Conservation (phyloP, 495 filamentous ascomycete species). For the Penicillium argentinense region DNA sequence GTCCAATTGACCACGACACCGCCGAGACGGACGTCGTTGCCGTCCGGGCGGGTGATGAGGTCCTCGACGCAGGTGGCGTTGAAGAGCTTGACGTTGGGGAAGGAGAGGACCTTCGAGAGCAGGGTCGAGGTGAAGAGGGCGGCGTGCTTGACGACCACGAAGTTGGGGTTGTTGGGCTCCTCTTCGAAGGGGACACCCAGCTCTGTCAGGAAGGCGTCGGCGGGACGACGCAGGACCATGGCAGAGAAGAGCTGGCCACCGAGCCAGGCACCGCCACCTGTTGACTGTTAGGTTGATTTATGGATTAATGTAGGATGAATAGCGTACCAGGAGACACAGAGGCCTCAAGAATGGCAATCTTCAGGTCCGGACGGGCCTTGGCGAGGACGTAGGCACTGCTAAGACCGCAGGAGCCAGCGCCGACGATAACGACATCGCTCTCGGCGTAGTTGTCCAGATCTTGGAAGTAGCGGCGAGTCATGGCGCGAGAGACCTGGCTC, state of each 20-base stretch:
- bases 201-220: conserved; percentile 76
- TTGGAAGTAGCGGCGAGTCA: conserved; percentile 87
- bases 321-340: conserved; percentile 71
- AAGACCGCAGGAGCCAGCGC: conserved; percentile 83
- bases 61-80: conserved; percentile 91
- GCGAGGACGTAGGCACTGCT: conserved; percentile 81
- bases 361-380: conserved; percentile 81
- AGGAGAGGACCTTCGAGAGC: conserved; percentile 71
- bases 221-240: conserved; percentile 92
- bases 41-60: conserved; percentile 70
- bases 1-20: conserved; percentile 96
- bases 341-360: conserved; percentile 89
- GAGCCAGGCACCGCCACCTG: conserved; percentile 84
- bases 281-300: conserved; percentile 4
- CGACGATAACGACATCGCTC: conserved; percentile 87
- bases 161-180: conserved; percentile 77
- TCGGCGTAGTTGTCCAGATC: conserved; percentile 89
- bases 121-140: conserved; percentile 88
- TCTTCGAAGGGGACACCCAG: conserved; percentile 84
- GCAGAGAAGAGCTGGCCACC: conserved; percentile 89
- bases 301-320: conserved; percentile 1
- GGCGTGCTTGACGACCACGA: conserved; percentile 90
- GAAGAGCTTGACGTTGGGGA: conserved; percentile 94
- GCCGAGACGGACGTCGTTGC: conserved; percentile 61
- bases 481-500: conserved; percentile 85